phyloP scores from a whole-genome alignment of 176 grass and related monocot species.

The Triticum timopheevii region DNA sequence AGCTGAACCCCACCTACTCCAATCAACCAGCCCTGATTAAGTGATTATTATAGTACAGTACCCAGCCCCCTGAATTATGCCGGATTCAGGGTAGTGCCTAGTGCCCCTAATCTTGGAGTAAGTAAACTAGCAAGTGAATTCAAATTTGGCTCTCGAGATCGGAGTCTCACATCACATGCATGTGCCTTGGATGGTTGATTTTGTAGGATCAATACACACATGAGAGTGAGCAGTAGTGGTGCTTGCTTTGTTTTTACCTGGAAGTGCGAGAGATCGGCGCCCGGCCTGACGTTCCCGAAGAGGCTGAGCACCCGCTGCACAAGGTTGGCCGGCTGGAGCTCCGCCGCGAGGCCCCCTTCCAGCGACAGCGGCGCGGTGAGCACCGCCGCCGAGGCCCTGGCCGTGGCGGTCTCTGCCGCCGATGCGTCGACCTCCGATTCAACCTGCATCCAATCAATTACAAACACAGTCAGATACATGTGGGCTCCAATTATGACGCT shows the following conservation, averaged over 20 bases:
- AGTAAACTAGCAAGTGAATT: background rate
- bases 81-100: background rate
- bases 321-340: slow-evolving; percentile 60
- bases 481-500: too few relatives aligned
- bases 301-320: slow-evolving; percentile 72
- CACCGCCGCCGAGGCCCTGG: slow-evolving; percentile 17
- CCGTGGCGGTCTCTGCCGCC: background rate
- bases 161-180: background rate
- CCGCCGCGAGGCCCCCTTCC: slow-evolving; percentile 68
- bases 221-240: background rate
- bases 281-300: slow-evolving; percentile 71
- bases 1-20: background rate
- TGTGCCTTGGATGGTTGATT: background rate
- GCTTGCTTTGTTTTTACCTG: slow-evolving; percentile 36
- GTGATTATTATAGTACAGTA: background rate
- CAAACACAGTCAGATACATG: background rate
- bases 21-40: background rate
- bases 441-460: slow-evolving; percentile 13
- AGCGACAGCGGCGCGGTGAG: slow-evolving; percentile 73
- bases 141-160: slow-evolving; percentile 7
- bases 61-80: background rate
- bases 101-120: background rate
- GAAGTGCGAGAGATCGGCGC: slow-evolving; percentile 81
- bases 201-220: background rate
- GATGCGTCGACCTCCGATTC: slow-evolving; percentile 19